Percentiles rank a stretch among this genome's conserved stretches.
Conservation (phyloP, 164 flowering plant species). For the Houttuynia cordata region DNA sequence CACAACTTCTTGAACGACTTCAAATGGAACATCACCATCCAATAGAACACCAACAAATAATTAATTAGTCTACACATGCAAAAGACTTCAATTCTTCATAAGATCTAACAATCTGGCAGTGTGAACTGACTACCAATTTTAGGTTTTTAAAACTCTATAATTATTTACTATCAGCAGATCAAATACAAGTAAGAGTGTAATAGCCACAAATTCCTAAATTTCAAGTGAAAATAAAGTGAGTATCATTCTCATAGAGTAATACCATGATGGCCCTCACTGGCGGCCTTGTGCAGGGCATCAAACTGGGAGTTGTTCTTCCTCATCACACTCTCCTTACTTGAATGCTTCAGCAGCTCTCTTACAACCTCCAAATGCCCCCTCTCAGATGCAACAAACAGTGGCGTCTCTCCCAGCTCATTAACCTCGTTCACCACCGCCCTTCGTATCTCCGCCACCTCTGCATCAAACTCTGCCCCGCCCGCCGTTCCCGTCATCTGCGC, state of each 20-base stretch:
- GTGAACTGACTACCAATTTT: no score
- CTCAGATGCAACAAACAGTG: constrained; percentile 37
- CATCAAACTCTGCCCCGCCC: constrained; percentile 57
- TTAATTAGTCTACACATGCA: no score
- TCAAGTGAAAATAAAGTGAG: no score
- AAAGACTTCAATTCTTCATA: no score
- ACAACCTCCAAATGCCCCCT: constrained; percentile 34
- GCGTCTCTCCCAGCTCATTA: constrained; percentile 42
- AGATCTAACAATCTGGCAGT: no score
- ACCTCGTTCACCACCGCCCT: constrained; percentile 40
- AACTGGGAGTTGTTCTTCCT: constrained; percentile 51
- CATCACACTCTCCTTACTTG: constrained; percentile 25
- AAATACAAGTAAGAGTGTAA: not conserved
- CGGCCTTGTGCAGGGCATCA: constrained; percentile 65
- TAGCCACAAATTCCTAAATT: not conserved
- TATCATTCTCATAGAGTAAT: not conserved
- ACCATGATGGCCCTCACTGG: constrained; percentile 61
- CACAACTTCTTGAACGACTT: not conserved
- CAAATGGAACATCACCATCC: not conserved
- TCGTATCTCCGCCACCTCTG: constrained; percentile 58
- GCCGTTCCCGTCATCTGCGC: constrained; percentile 43
- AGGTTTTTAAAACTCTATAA: no score
- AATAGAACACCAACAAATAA: not conserved
- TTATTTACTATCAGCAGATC: not conserved
- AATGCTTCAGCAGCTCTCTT: constrained; percentile 29